Percentiles rank a stretch among this genome's conserved stretches.
Evolutionary conservation across 164 flowering plant species (phyloP).

Genomic region (Vitis riparia): DNA sequence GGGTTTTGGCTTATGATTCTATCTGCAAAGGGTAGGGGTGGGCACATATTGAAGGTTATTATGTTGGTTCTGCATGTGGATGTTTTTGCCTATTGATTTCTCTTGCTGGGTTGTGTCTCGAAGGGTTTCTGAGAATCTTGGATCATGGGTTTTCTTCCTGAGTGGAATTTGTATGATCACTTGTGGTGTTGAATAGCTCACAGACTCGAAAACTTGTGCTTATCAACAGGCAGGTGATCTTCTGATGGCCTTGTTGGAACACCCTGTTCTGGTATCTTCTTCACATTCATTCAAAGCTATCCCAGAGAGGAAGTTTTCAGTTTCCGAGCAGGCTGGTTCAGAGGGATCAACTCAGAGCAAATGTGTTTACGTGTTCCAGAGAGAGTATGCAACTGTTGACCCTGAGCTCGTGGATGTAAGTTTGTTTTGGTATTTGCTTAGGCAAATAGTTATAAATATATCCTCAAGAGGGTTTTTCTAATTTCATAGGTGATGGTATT

Average conservation of each 20-base stretch:
- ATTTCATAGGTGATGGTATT: not conserved
- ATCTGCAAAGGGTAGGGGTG: no score
- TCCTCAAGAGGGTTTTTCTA: not conserved
- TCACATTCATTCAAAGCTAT: conserved; percentile 47
- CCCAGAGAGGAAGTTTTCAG: conserved; percentile 46
- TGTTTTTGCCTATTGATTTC: no score
- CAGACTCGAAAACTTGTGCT: not conserved
- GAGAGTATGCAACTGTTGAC: conserved; percentile 93
- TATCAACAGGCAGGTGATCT: conserved; percentile 39
- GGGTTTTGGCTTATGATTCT: no score
- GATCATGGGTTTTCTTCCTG: no score
- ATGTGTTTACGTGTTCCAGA: conserved; percentile 83
- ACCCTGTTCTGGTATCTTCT: conserved; percentile 54
- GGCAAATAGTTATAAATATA: not conserved
- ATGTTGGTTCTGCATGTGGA: no score
- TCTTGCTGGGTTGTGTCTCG: no score
- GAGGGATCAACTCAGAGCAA: conserved; percentile 25
- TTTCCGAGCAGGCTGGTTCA: conserved; percentile 20
- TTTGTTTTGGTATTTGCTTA: not conserved
- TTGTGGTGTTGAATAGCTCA: no score
- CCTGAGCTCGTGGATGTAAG: conserved; percentile 80
- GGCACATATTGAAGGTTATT: no score
- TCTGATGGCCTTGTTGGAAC: conserved; percentile 54
- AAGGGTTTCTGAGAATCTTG: no score
- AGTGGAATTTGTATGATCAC: no score